phyloP scores from a whole-genome alignment of 2,329 filamentous ascomycete genomes.

The Trichophyton verrucosum region DNA sequence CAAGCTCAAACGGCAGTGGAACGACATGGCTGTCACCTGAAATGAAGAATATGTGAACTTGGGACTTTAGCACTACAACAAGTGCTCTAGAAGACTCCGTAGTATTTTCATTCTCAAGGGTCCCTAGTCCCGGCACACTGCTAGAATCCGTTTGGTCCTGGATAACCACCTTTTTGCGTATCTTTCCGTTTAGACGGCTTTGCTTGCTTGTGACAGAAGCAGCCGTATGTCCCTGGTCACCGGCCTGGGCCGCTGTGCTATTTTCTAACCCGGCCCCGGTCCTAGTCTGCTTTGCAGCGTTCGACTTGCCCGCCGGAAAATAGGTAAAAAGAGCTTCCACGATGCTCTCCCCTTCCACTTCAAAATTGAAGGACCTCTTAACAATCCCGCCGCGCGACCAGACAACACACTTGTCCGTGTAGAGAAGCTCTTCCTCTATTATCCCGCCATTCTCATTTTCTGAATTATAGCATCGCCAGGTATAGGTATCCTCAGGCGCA shows the following conservation, averaged over 20 bases:
- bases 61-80: constrained; percentile 82
- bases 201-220: neutral
- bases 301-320: constrained; percentile 47
- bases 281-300: constrained; percentile 10
- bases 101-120: constrained; percentile 26
- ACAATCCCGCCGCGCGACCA: constrained; percentile 83
- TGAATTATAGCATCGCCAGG: constrained; percentile 56
- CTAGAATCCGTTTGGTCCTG: constrained; percentile 7
- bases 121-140: constrained; percentile 8
- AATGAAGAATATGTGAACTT: constrained; percentile 87
- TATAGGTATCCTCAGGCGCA: constrained; percentile 51
- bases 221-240: neutral
- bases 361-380: constrained; percentile 73
- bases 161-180: constrained; percentile 11
- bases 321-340: constrained; percentile 75
- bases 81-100: constrained; percentile 47
- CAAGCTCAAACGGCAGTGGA: constrained; percentile 89
- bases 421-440: constrained; percentile 66
- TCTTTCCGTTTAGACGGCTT: constrained; percentile 6
- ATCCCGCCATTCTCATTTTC: constrained; percentile 32
- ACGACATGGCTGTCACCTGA: constrained; percentile 78
- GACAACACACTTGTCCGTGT: constrained; percentile 62
- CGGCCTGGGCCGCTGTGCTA: neutral
- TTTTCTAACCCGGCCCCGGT: neutral
- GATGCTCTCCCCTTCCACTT: constrained; percentile 73